These are phyloP conservation scores for Phylloporus sp. DNA, from an alignment of 768 basidiomycete genomes.

Conservation along the genomic window DNA sequence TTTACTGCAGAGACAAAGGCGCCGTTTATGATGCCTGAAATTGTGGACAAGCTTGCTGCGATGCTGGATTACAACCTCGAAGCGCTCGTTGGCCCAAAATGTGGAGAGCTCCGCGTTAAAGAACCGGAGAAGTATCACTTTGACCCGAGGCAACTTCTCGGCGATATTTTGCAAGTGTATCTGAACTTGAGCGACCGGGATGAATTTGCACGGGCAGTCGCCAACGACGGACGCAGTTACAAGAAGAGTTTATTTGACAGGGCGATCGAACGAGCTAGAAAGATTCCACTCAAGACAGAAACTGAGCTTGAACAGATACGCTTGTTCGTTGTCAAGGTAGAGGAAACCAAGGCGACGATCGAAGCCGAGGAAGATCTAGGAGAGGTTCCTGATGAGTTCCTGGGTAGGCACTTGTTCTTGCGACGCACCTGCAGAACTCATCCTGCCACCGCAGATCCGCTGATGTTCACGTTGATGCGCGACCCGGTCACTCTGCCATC, in stretches of 20 bases:
- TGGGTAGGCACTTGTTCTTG: constrained; percentile 52
- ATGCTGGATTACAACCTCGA: constrained; percentile 96
- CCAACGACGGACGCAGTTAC: constrained; percentile 93
- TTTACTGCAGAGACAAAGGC: constrained; percentile 89
- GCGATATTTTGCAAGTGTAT: constrained; percentile 87
- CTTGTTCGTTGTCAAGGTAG: constrained; percentile 75
- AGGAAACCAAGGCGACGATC: constrained; percentile 72
- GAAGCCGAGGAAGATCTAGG: constrained; percentile 90
- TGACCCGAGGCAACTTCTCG: constrained; percentile 75
- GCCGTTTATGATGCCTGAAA: constrained; percentile 96
- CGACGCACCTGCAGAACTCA: background rate
- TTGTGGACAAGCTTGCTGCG: constrained; percentile 90
- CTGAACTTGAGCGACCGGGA: constrained; percentile 79
- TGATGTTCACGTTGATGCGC: constrained; percentile 91
- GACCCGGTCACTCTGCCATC: constrained; percentile 91
- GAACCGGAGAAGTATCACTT: constrained; percentile 89
- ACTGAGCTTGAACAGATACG: constrained; percentile 69
- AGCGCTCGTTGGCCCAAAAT: constrained; percentile 84
- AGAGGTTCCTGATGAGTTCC: constrained; percentile 92
- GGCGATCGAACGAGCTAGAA: constrained; percentile 64
- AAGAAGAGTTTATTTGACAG: constrained; percentile 75
- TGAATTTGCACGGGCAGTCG: constrained; percentile 82
- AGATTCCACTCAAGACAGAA: constrained; percentile 66
- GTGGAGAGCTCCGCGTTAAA: constrained; percentile 78
- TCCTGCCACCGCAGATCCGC: constrained; percentile 54